Base-by-base conservation (phyloP, 352 stramenopile species). In the Phytopythium cucurbitacearum region DNA sequence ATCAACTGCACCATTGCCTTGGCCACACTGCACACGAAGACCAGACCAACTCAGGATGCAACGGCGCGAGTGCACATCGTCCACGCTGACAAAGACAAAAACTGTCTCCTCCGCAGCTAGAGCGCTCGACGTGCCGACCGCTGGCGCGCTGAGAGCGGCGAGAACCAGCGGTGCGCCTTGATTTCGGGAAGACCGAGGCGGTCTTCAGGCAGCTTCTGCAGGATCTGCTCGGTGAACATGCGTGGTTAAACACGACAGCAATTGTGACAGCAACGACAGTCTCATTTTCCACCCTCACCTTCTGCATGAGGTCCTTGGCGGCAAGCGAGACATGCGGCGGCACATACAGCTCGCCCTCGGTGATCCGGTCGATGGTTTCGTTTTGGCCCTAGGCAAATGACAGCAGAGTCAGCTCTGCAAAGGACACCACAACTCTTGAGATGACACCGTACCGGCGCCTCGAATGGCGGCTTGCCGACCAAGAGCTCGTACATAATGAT, bases 401-500 rank as follows among this genome's bases (percentile, higher is more conserved):
- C 34, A n/a, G 38, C 10, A 7, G 21, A 40, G 7, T n/a, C 16
- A 48, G 11, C 16, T 2, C 4, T 7, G 3, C 3, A 36, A 33
- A 7, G 13, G 12, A 4, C 1, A 13, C 2, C 16, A 13, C 5
- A 7, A 4, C 3, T 28, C 21, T 28, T 32, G 12, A 42, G 13
- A 37, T 6, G 12, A 4, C 1, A 13, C 57, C 73, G 36, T 70
- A 94, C 81, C 36, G 80, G 80, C 13, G 96, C 91, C 64, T 99
- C 97, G 73, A 99, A 99, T 5, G 98, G 97, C 16, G 98, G 97
- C 11, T 80, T 84, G 13, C 98, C 98, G 21, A 98, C 90, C 1
- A 99, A 67, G 40, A 99, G 96, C 73, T 99, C 97, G 66, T 97
- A 99, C 57, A 98, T 92, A 16, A 99, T 87, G 40, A 99, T 96